Base-by-base conservation (phyloP, 768 basidiomycete species). In the Suillus americanus region DNA sequence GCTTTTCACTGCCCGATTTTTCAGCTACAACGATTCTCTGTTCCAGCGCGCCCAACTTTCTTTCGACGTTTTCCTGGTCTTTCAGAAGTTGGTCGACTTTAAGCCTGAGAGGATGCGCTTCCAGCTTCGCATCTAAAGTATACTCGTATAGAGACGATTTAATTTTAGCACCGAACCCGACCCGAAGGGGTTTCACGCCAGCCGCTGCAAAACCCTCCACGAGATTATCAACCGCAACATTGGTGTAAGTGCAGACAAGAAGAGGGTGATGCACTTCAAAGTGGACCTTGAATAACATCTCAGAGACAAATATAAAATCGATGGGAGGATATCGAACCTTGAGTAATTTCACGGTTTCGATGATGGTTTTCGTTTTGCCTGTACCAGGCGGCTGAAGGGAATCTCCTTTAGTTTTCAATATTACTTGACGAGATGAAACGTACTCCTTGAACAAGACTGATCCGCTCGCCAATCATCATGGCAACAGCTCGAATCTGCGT, bases 191-290 rank as follows among this genome's bases (percentile, higher is more conserved):
- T 66, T 86, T 87, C 54, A 96, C 74, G 4, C 86, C 85, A 1
- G 83, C 79, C 8, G 77, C 75, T 10, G 80, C 81, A 30, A 95
- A 80, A 0, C 91, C 91, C 71, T 90, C 88, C 43, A 95, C 86
- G 10, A 97, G 86, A 68, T 96, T 93, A 73, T 97, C 95, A 23
- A 96, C 94, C 0, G 96, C 95, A 23, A 88, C 92, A 69, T 97
- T 96, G 46, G 96, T 97, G 72, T 92, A 97, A 0, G 95, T 95
- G 74, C 92, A 93, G n/a, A 97, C 90, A 16, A 98, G 84, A 46
- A 97, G 80, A 1, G 94, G 94, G 41, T 91, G 85, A 6, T 91
- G 86, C 12, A 96, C 87, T 74, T 90, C 82, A 73, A 95, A 98
- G 71, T 94, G 86, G 3, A 78, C 73, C 89, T 54, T 94, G 72